Base-by-base conservation (phyloP, 345 rosid species). In the Eutrema yunnanense region DNA sequence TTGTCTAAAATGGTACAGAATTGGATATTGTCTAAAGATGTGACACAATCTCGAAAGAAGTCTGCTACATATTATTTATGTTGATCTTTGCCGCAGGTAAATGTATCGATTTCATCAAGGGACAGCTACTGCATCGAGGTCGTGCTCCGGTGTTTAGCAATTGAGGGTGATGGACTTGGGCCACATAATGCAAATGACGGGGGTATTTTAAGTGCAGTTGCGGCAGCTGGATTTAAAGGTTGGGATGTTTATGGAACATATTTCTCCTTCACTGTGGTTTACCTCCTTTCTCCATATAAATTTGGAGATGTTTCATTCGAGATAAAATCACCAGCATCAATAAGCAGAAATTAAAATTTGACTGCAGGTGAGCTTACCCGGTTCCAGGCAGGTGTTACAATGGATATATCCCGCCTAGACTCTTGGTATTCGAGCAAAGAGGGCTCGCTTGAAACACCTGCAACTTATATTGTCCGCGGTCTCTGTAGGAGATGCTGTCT, bases 221-320 rank as follows among this genome's bases (percentile, higher is more conserved):
- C 93, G 75, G 96, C 96, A 37, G 90, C 96, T 69, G 99, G 96
- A 72, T 92, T 95, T 83, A 92, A 92, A 85, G 97, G 97, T 94
- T 58, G 60, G 77, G 60, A 77, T 66, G 10, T 56, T 9, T 52
- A 27, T 73, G 59, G 27, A 65, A 66, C 46, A 46, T 67, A 41
- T 48, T 57, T 40, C 62, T 79, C 53, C 58, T 36, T 74, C 44
- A 36, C 46, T 67, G 56, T 65, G 62, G 22, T 65, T 37, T 57
- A 47, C 68, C n/a, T 67, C 43, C 26, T 38, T 37, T 62, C 70
- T 53, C 51, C 59, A 54, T 54, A 14, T 41, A 62, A 34, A 22
- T 9, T 27, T 43, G 22, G 67, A 59, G 70, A 52, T 62, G 32
- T 6, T 36, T 69, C 29, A 59, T 41, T 34, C 52, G 9, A 57